A percentile compares a stretch with the other conserved stretches of the same genome.
phyloP scores from a whole-genome alignment of 1,284 basidiomycete genomes.

The Puccinia novopanici region DNA sequence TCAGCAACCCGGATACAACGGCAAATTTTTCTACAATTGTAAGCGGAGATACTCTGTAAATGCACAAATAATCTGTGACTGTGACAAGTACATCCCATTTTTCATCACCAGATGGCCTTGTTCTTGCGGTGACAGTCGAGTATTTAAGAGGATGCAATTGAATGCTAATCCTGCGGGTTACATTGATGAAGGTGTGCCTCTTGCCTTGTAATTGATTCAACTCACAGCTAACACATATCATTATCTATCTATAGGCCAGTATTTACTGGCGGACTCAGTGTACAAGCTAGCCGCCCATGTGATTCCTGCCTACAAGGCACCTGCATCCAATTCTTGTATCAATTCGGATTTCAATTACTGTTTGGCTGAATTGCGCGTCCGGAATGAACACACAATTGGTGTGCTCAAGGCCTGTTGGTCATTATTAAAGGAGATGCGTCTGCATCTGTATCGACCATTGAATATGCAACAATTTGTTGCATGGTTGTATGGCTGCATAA shows the following conservation, averaged over 20 bases:
- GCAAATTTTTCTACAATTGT: too few species aligned
- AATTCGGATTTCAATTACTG: slow-evolving; percentile 26
- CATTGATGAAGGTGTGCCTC: neutral
- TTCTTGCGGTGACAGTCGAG: neutral
- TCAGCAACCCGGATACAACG: too few species aligned
- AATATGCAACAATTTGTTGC: neutral
- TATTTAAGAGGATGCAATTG: slow-evolving; percentile 14
- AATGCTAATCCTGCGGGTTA: neutral
- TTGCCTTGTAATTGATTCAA: too few species aligned
- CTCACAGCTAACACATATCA: too few species aligned
- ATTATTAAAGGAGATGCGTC: neutral
- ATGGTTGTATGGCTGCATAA: slow-evolving; percentile 1
- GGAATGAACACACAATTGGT: slow-evolving; percentile 24
- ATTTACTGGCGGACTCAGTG: slow-evolving; percentile 14
- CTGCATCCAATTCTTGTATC: neutral
- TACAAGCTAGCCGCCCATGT: neutral
- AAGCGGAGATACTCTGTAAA: too few species aligned
- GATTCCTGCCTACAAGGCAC: neutral
- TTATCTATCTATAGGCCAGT: slow-evolving; percentile 1
- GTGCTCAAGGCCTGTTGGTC: slow-evolving; percentile 7
- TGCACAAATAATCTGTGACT: too few species aligned
- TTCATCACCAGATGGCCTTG: slow-evolving; percentile 27
- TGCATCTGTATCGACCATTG: neutral
- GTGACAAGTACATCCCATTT: too few species aligned
- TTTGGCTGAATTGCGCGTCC: neutral